phyloP scores from a whole-genome alignment of 805 yeast genomes.

The Schwanniomyces sp. region DNA sequence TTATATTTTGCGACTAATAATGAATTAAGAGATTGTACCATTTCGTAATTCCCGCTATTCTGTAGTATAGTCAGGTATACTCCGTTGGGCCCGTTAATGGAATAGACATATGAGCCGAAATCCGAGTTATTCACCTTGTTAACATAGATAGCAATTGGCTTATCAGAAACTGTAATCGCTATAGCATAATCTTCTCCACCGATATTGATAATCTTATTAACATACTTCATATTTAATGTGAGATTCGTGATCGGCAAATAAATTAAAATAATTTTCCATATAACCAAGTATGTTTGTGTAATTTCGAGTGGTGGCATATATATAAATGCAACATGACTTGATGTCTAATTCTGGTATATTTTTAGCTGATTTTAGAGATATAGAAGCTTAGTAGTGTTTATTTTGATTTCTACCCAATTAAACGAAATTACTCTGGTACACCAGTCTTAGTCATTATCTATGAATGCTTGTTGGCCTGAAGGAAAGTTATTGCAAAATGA shows the following conservation, averaged over 20 bases:
- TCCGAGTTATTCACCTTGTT: slow-evolving; percentile 19
- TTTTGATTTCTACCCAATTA: not conserved
- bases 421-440: not conserved
- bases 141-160: slow-evolving; percentile 30
- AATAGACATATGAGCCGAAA: slow-evolving; percentile 30
- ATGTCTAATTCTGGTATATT: not conserved
- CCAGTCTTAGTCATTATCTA: not conserved
- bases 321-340: not conserved
- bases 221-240: not conserved
- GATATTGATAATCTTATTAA: not conserved
- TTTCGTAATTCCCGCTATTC: slow-evolving; percentile 15
- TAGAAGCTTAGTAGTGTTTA: not conserved
- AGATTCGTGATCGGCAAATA: not conserved
- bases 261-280: not conserved
- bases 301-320: not conserved
- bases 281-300: not conserved
- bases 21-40: slow-evolving; percentile 19
- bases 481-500: not conserved
- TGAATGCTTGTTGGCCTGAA: not conserved
- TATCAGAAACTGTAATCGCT: slow-evolving; percentile 7
- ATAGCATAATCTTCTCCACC: slow-evolving; percentile 2
- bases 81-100: slow-evolving; percentile 16
- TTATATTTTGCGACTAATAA: slow-evolving; percentile 21
- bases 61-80: slow-evolving; percentile 20
- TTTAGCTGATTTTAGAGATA: not conserved